A percentile compares a stretch with the other conserved stretches of the same genome.
phyloP scores from a whole-genome alignment of 2,329 filamentous ascomycete genomes.

The Ophiocordyceps australis region DNA sequence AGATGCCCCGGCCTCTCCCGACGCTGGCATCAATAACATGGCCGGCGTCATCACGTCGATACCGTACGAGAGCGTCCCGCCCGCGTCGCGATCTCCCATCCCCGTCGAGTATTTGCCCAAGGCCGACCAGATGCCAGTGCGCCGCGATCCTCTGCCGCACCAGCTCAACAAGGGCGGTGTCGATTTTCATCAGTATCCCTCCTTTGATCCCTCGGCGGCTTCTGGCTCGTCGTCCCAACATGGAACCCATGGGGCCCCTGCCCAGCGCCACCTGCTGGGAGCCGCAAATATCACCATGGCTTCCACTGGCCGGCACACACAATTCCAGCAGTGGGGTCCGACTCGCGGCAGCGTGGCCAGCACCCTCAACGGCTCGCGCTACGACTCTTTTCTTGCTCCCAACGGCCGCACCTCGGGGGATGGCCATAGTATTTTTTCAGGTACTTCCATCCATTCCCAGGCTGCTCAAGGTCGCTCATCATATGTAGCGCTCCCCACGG shows the following conservation, averaged over 20 bases:
- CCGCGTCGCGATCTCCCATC: constrained; percentile 51
- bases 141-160: constrained; percentile 62
- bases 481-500: constrained; percentile 30
- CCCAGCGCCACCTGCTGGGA: not conserved
- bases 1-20: constrained; percentile 47
- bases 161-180: constrained; percentile 60
- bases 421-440: constrained; percentile 37
- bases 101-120: constrained; percentile 56
- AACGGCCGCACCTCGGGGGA: constrained; percentile 38
- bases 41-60: constrained; percentile 77
- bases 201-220: constrained; percentile 37
- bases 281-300: constrained; percentile 49
- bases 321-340: constrained; percentile 60
- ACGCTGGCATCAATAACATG: constrained; percentile 50
- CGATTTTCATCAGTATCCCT: constrained; percentile 84
- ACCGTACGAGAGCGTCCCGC: constrained; percentile 56
- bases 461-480: constrained; percentile 11
- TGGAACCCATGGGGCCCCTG: no score
- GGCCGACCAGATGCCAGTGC: constrained; percentile 40
- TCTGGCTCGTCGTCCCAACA: constrained; percentile 28
- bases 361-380: constrained; percentile 32
- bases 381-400: constrained; percentile 43
- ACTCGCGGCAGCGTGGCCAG: constrained; percentile 34
- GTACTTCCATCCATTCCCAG: constrained; percentile 28
- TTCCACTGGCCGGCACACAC: constrained; percentile 50